These are phyloP conservation scores for Calonectria fujianensis DNA, from an alignment of 2,329 filamentous ascomycete genomes.

Conservation along the genomic window DNA sequence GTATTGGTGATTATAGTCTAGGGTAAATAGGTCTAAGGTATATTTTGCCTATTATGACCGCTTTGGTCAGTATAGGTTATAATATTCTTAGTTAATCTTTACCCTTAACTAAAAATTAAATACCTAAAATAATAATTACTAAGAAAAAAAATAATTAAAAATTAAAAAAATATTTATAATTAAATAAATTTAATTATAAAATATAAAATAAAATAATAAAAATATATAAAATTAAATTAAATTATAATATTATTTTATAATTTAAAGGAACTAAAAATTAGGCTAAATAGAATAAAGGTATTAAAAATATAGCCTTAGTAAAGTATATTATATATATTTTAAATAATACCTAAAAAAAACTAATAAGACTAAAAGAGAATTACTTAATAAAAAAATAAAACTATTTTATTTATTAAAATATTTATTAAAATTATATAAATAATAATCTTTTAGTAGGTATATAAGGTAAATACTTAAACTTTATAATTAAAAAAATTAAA, in stretches of 20 bases:
- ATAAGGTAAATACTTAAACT: background rate
- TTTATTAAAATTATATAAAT: background rate
- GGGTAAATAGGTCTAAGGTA: too few relatives aligned
- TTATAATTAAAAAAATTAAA: background rate
- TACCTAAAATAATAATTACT: too few relatives aligned
- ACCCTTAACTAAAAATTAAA: too few relatives aligned
- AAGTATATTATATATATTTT: constrained; percentile 2
- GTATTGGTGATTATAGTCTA: too few relatives aligned
- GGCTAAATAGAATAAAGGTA: background rate
- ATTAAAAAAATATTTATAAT: too few relatives aligned
- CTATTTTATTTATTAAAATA: background rate
- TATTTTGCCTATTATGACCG: too few relatives aligned
- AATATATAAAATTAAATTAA: too few relatives aligned
- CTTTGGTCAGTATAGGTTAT: too few relatives aligned
- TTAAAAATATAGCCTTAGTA: background rate
- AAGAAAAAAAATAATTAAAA: too few relatives aligned
- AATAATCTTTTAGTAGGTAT: background rate
- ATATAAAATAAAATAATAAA: too few relatives aligned
- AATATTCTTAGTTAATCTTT: too few relatives aligned
- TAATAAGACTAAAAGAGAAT: background rate
- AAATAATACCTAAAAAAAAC: background rate
- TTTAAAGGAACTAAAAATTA: background rate
- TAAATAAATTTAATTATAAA: too few relatives aligned
- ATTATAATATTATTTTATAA: background rate
- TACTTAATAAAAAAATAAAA: background rate